These are phyloP conservation scores for Amanita rubescens DNA, from an alignment of 768 basidiomycete species.

Conservation along the genomic window DNA sequence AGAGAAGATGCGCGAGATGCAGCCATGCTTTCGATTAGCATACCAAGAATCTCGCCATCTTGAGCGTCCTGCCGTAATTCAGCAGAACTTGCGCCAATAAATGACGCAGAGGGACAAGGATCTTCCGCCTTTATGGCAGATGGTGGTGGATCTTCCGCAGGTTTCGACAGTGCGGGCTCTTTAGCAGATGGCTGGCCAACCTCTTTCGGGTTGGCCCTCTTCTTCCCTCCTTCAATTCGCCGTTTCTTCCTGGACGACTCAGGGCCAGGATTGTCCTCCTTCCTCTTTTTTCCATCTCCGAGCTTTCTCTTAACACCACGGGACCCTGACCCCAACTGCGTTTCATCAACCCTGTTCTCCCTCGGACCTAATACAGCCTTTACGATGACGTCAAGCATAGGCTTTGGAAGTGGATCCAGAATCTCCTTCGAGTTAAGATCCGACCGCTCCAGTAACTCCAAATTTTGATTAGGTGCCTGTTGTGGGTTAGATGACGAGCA, in stretches of 20 bases:
- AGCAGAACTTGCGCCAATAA: slow-evolving; percentile 7
- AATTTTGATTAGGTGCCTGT: not conserved
- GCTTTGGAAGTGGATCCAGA: slow-evolving; percentile 4
- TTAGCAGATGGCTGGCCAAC: not conserved
- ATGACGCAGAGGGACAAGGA: not conserved
- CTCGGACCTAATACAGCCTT: slow-evolving; percentile 5
- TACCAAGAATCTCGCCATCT: slow-evolving; percentile 47
- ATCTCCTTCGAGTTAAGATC: not conserved
- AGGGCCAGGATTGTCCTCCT: slow-evolving; percentile 10
- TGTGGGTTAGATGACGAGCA: not conserved
- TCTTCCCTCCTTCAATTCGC: slow-evolving; percentile 3
- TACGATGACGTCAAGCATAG: not conserved
- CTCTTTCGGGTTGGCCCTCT: not conserved
- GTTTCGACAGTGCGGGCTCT: too few species aligned
- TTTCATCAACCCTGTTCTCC: slow-evolving; percentile 10
- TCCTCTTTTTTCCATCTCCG: slow-evolving; percentile 11
- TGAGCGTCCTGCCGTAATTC: slow-evolving; percentile 16
- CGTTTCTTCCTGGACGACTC: slow-evolving; percentile 19
- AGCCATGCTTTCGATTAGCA: slow-evolving; percentile 66
- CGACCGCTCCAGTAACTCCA: not conserved
- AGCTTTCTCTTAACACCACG: not conserved
- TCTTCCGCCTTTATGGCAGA: not conserved
- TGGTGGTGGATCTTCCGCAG: not conserved
- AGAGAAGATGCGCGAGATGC: slow-evolving; percentile 66
- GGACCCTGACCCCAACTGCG: slow-evolving; percentile 1